Conservation (phyloP, 1,139 yeast species). For the Scheffersomyces parashehatae region DNA sequence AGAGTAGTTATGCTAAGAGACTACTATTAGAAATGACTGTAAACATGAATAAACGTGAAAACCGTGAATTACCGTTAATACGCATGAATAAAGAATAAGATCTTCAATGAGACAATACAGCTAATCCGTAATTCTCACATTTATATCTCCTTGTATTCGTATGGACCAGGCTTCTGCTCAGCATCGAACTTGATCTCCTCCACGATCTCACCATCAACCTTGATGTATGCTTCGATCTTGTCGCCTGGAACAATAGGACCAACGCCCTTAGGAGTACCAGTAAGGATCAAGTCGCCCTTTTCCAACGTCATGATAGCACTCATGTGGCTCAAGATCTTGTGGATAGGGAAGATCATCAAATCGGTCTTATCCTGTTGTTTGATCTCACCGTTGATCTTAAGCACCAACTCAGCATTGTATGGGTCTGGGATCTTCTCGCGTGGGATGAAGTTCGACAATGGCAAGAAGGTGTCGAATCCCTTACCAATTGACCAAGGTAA, state of each 20-base stretch:
- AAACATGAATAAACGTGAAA: too few species aligned
- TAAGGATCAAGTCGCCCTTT: constrained; percentile 85
- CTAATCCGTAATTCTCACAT: too few species aligned
- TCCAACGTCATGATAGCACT: constrained; percentile 86
- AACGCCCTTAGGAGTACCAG: constrained; percentile 99
- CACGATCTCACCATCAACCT: constrained; percentile 54
- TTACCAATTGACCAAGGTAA: constrained; percentile 96
- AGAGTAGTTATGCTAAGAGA: too few species aligned
- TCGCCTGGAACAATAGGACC: constrained; percentile 83
- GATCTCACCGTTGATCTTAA: constrained; percentile 68
- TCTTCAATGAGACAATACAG: too few species aligned
- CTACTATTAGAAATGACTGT: too few species aligned
- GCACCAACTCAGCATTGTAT: constrained; percentile 63
- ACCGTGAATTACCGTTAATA: too few species aligned
- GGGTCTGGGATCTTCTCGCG: constrained; percentile 71
- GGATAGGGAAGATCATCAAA: constrained; percentile 87
- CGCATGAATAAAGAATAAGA: too few species aligned
- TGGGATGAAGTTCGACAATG: constrained; percentile 71
- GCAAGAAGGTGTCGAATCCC: constrained; percentile 94
- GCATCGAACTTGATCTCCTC: constrained; percentile 55
- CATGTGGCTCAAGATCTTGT: constrained; percentile 75
- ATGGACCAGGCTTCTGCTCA: constrained; percentile 80
- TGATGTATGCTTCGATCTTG: constrained; percentile 60
- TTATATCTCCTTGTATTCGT: constrained; percentile 59
- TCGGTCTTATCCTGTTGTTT: constrained; percentile 79